Evolutionary conservation across 2,329 filamentous ascomycete species (phyloP).

Genomic region (Penicillium sp.): DNA sequence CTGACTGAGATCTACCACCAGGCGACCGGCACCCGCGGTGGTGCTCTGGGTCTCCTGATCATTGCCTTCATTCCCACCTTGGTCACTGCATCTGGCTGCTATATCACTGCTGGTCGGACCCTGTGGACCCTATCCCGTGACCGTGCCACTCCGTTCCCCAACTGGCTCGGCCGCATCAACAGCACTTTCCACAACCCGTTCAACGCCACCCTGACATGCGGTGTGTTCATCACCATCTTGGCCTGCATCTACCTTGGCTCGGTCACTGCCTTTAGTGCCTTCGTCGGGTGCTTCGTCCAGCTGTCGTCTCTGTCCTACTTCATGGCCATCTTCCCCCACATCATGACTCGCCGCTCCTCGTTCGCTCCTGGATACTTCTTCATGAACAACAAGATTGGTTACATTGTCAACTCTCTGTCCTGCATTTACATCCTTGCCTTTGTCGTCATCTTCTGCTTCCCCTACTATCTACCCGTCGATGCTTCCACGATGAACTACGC

Average conservation of each 20-base stretch:
- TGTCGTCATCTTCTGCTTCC: conserved; percentile 67
- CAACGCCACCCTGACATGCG: conserved; percentile 63
- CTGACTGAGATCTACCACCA: conserved; percentile 57
- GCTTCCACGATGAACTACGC: conserved; percentile 61
- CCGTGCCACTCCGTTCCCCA: conserved; percentile 64
- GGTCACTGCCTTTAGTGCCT: conserved; percentile 61
- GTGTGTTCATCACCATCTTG: conserved; percentile 58
- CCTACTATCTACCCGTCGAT: conserved; percentile 54
- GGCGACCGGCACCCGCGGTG: conserved; percentile 56
- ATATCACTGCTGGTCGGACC: conserved; percentile 66
- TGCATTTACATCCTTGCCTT: conserved; percentile 63
- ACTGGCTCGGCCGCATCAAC: conserved; percentile 61
- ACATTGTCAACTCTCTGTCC: conserved; percentile 56
- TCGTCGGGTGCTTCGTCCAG: conserved; percentile 65
- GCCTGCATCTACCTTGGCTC: conserved; percentile 64
- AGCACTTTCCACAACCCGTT: conserved; percentile 63
- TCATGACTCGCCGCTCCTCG: conserved; percentile 58
- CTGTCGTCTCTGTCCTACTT: conserved; percentile 63
- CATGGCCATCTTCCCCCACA: conserved; percentile 58
- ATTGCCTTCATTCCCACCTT: conserved; percentile 63
- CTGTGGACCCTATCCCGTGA: conserved; percentile 66
- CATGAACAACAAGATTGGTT: conserved; percentile 58
- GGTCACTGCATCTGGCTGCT: conserved; percentile 60
- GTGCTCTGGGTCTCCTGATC: conserved; percentile 63
- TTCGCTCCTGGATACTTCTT: conserved; percentile 62